A percentile compares a stretch with the other conserved stretches of the same genome.
Evolutionary conservation across 2,329 filamentous ascomycete genomes (phyloP).

Genomic region (Tothia fuscella): DNA sequence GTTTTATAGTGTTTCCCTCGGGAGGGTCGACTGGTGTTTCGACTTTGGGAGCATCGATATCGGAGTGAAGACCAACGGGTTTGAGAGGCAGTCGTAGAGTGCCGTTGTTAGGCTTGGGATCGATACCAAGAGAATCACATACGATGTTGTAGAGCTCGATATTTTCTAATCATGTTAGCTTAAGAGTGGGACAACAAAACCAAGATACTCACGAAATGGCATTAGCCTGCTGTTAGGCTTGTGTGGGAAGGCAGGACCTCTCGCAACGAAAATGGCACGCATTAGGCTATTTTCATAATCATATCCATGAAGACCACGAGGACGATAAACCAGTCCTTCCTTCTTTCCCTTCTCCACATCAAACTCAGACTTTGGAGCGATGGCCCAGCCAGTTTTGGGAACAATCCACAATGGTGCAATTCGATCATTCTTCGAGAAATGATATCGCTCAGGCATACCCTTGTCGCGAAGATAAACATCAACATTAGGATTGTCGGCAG

Average conservation of each 20-base stretch:
- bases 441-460: conserved; percentile 85
- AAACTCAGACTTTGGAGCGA: conserved; percentile 71
- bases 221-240: conserved; percentile 66
- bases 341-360: conserved; percentile 55
- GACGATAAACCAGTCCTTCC: conserved; percentile 58
- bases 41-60: conserved; percentile 31
- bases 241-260: conserved; percentile 86
- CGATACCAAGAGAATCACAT: conserved; percentile 71
- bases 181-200: not conserved
- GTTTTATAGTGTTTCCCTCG: too few species aligned
- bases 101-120: conserved; percentile 72
- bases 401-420: conserved; percentile 95
- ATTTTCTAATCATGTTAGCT: conserved; percentile 55
- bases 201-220: conserved; percentile 59
- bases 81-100: conserved; percentile 63
- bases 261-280: conserved; percentile 87
- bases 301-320: conserved; percentile 82
- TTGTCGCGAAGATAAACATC: conserved; percentile 79
- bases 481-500: conserved; percentile 53
- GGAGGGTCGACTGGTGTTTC: conserved; percentile 45
- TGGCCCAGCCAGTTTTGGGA: conserved; percentile 83
- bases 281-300: conserved; percentile 92
- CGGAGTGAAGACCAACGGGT: conserved; percentile 48
- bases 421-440: conserved; percentile 76
- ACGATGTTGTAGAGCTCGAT: conserved; percentile 90